Base-by-base conservation (phyloP, 2,329 filamentous ascomycete species). In the Sordariomycetes sp. region DNA sequence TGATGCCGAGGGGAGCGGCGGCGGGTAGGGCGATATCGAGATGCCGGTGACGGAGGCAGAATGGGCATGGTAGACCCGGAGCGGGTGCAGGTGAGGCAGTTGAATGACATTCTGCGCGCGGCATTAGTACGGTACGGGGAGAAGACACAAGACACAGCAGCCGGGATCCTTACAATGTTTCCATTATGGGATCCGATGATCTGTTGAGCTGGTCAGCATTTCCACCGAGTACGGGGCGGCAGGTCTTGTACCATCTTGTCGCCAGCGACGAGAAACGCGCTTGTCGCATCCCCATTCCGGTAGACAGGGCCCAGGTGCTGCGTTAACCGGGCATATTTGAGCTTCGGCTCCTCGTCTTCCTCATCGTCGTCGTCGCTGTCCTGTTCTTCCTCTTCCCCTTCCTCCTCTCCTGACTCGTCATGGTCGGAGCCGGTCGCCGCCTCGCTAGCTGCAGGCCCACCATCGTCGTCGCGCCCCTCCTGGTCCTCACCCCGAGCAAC, bases 181-280 rank as follows among this genome's bases (percentile, higher is more conserved):
- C 94, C 94, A 74, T 96, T 96, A 71, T 99, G 93, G 35, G 94
- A 97, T 63, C 93, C 94, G 65, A 96, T 79, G 62, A 97, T 87
- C 89, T 93, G 54, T 63, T n/a, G 22, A 22, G 46, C 20, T 11
- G 46, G 46, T 50, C 22, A 50, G 46, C 46, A 50, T 50, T 8
- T 50, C 46, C 20, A 24, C 46, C 8, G 11, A 50, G 46, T 2
- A 65, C 72, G 75, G 72, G 18, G 14, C 37, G 24, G 16, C 24
- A 20, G 16, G 52, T 46, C 28, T 59, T 77, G 66, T 79, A 93
- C 90, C 93, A 97, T 96, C 76, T 97, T 97, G 77, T 99, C 93
- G 57, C 93, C 93, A 48, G 89, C 89, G 55, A 96, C 90, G 55
- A 95, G 75, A 69, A 96, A 96, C 10, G 89, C 79, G 71, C 92